Percentiles rank a stretch among this genome's conserved stretches.
Evolutionary conservation across 1,139 yeast species (phyloP).

Genomic region (Blastobotrys serpentis): DNA sequence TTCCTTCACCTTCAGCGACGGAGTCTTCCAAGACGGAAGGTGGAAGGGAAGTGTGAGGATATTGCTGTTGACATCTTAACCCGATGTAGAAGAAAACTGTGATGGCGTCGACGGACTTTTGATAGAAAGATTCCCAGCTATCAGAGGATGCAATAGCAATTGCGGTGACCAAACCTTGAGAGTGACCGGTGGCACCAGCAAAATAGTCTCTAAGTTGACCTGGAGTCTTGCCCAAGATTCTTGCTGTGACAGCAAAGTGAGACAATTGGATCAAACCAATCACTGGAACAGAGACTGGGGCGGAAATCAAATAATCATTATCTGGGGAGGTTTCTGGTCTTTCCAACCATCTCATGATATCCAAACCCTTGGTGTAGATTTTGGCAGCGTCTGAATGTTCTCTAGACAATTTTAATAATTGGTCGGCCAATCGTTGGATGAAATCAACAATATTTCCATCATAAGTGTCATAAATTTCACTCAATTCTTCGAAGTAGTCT

Average conservation of each 20-base stretch:
- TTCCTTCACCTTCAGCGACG: constrained; percentile 90
- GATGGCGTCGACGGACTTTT: constrained; percentile 72
- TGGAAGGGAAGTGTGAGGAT: constrained; percentile 92
- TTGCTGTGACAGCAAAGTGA: constrained; percentile 86
- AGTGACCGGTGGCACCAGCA: constrained; percentile 93
- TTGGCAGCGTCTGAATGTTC: constrained; percentile 77
- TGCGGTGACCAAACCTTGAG: constrained; percentile 95
- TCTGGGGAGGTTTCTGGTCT: constrained; percentile 86
- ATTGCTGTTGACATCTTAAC: constrained; percentile 82
- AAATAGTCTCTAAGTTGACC: constrained; percentile 76
- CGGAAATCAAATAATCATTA: constrained; percentile 80
- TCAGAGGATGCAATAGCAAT: constrained; percentile 84
- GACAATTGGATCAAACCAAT: constrained; percentile 94
- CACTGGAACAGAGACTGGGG: constrained; percentile 93
- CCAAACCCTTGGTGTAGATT: constrained; percentile 91
- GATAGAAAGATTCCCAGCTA: constrained; percentile 80
- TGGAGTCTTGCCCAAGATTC: constrained; percentile 81
- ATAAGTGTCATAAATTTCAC: constrained; percentile 78
- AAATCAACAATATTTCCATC: constrained; percentile 72
- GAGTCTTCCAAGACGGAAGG: constrained; percentile 94
- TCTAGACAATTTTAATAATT: constrained; percentile 66
- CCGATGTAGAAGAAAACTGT: constrained; percentile 90
- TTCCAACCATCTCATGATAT: constrained; percentile 81
- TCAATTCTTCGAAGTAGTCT: constrained; percentile 94
- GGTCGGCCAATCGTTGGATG: constrained; percentile 64